Percentiles rank a stretch among this genome's conserved stretches.
Evolutionary conservation across 306 rosid genomes (phyloP).

Genomic region (Casuarina equisetifolia): DNA sequence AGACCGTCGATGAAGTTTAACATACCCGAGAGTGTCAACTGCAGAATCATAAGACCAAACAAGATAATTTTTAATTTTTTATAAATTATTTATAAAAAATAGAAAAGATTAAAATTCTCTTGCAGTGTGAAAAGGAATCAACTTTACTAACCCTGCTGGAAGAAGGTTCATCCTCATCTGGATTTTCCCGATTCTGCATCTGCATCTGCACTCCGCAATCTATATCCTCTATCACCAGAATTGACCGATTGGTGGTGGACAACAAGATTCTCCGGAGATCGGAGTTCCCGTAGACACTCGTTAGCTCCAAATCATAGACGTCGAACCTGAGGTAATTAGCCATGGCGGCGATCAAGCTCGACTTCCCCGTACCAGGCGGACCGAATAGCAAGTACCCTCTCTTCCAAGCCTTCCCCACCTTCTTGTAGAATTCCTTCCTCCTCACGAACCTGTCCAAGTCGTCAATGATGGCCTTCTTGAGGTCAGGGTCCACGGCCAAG

Average conservation of each 20-base stretch:
- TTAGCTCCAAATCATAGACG: slow-evolving; percentile 40
- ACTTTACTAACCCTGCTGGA: background rate
- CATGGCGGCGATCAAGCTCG: slow-evolving; percentile 50
- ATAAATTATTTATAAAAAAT: no score
- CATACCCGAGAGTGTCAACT: slow-evolving; percentile 38
- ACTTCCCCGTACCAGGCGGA: slow-evolving; percentile 39
- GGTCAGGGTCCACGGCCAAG: slow-evolving; percentile 35
- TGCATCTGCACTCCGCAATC: slow-evolving; percentile 26
- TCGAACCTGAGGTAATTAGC: slow-evolving; percentile 51
- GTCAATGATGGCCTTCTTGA: slow-evolving; percentile 22
- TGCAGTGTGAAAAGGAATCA: no score
- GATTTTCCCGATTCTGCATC: background rate
- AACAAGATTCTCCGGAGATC: slow-evolving; percentile 31
- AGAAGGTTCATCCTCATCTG: background rate
- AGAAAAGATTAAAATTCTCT: no score
- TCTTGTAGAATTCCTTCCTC: slow-evolving; percentile 34
- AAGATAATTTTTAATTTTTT: no score
- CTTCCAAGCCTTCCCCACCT: slow-evolving; percentile 52
- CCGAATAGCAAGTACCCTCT: slow-evolving; percentile 45
- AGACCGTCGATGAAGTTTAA: slow-evolving; percentile 59
- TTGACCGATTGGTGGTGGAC: slow-evolving; percentile 35
- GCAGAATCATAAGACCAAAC: no score
- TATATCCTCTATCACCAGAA: slow-evolving; percentile 46
- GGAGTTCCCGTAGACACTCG: slow-evolving; percentile 18
- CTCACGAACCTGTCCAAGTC: slow-evolving; percentile 40